Base-by-base conservation (phyloP, 73 alveolate genomes). In the Effrenium voratum region DNA sequence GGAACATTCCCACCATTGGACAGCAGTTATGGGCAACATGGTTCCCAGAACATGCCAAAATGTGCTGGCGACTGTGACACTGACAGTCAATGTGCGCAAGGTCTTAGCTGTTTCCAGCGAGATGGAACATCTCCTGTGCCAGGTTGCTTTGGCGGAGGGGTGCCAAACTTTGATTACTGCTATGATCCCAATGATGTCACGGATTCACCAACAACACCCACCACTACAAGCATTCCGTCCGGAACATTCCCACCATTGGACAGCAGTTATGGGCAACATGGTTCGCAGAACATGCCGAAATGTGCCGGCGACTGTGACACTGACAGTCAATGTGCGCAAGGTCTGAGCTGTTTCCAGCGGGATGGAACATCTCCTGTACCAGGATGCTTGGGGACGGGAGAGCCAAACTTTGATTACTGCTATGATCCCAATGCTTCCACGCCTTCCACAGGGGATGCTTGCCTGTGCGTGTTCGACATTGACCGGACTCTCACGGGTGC, bases 281-380 rank as follows among this genome's bases (percentile, higher is more conserved):
- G 95, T 16, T 41, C 72, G 36, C 55, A 45, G 34, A 32, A 87
- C 84, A 87, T 87, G 83, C 95, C 95, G 59, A 36, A 59, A 3
- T 87, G 95, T 47, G 16, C 85, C 6, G 95, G 95, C 40, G 95
- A 87, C 70, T 87, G 95, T n/a, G 95, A 87, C 57, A 84, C 59
- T 3, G 95, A 87, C 22, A 49, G 84, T n/a, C 72, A 87, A 68
- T 87, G 95, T 44, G 95, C 95, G 5, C 36, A 32, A 30, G 95
- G 95, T 38, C 95, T 87, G 22, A 28, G 49, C 28, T 87, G 95
- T 70, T 87, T 60, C 36, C 95, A 87, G 84, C 79, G 95, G 43
- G 55, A 70, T 38, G 84, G 95, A 3, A 5, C n/a, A 36, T 57
- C 73, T 40, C n/a, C 52, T 0, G 95, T 87, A 38, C 95, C 95